A percentile compares a stretch with the other conserved stretches of the same genome.
Evolutionary conservation across 345 rosid genomes (phyloP).

Genomic region (Eucalyptus caleyi): DNA sequence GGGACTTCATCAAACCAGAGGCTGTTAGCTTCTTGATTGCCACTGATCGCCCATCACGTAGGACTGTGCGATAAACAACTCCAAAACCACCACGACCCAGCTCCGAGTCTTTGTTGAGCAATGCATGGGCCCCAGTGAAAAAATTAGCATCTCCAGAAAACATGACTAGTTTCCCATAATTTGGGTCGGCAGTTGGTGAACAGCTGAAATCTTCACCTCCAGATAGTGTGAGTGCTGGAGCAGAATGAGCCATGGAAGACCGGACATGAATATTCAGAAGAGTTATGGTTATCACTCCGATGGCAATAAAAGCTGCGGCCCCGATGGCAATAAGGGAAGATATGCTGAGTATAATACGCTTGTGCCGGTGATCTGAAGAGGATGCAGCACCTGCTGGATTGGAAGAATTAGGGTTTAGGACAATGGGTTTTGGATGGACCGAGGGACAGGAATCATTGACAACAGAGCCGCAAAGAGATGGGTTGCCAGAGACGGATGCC

Average conservation of each 20-base stretch:
- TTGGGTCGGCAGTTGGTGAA: conserved; percentile 69
- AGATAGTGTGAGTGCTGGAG: conserved; percentile 39
- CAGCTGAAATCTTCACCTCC: conserved; percentile 75
- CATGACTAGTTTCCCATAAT: conserved; percentile 94
- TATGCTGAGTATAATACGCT: conserved; percentile 68
- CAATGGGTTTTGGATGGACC: conserved; percentile 86
- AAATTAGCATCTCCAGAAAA: conserved; percentile 84
- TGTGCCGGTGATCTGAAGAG: conserved; percentile 28
- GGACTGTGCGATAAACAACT: conserved; percentile 70
- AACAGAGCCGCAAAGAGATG: conserved; percentile 80
- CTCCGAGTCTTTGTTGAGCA: conserved; percentile 93
- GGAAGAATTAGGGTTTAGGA: conserved; percentile 84
- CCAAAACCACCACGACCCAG: conserved; percentile 99
- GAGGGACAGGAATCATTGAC: conserved; percentile 80
- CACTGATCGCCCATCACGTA: conserved; percentile 70
- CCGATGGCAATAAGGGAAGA: conserved; percentile 93
- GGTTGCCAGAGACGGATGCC: conserved; percentile 64
- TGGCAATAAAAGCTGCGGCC: conserved; percentile 75
- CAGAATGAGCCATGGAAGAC: conserved; percentile 44
- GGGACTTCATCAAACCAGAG: conserved; percentile 74
- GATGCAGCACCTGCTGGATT: conserved; percentile 17
- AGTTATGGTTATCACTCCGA: conserved; percentile 83
- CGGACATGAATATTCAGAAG: conserved; percentile 71
- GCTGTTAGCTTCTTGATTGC: conserved; percentile 93
- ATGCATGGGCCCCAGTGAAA: conserved; percentile 59